phyloP scores from a whole-genome alignment of 495 filamentous ascomycete genomes.

The Penicillium riverlandense region DNA sequence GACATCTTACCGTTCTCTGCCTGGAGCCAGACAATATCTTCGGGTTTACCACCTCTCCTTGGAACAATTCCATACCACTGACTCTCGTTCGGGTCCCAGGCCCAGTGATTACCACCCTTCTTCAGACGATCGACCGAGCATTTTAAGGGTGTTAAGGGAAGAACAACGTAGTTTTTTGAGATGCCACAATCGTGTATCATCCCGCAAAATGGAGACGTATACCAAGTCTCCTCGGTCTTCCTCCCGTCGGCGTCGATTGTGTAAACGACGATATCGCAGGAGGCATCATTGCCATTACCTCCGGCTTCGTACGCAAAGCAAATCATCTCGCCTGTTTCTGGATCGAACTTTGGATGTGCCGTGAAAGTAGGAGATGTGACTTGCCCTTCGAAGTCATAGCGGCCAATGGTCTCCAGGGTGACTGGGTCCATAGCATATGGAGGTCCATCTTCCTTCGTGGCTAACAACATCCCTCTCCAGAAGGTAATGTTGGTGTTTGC shows the following conservation, averaged over 20 bases:
- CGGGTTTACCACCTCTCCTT: slow-evolving; percentile 36
- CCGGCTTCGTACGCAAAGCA: slow-evolving; percentile 43
- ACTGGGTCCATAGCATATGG: slow-evolving; percentile 50
- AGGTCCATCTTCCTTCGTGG: slow-evolving; percentile 48
- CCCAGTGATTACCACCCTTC: slow-evolving; percentile 46
- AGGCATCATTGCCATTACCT: slow-evolving; percentile 19
- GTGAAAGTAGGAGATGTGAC: slow-evolving; percentile 46
- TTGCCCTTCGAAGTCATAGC: slow-evolving; percentile 52
- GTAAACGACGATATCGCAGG: slow-evolving; percentile 39
- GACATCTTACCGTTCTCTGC: slow-evolving; percentile 1
- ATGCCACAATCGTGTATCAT: slow-evolving; percentile 51
- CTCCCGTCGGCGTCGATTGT: slow-evolving; percentile 34
- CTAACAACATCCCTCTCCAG: slow-evolving; percentile 44
- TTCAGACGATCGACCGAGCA: slow-evolving; percentile 42
- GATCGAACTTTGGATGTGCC: slow-evolving; percentile 56
- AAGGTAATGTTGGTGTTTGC: slow-evolving; percentile 51
- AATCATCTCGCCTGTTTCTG: slow-evolving; percentile 48
- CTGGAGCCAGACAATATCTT: slow-evolving; percentile 33
- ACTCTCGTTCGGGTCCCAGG: slow-evolving; percentile 45
- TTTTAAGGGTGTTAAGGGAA: slow-evolving; percentile 43
- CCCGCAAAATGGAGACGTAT: slow-evolving; percentile 42
- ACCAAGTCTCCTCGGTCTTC: slow-evolving; percentile 40
- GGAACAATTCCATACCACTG: slow-evolving; percentile 45
- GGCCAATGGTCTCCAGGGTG: slow-evolving; percentile 47
- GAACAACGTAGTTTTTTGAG: slow-evolving; percentile 42